Evolutionary conservation across 225 moss, liverwort and hornwort species (phyloP).

Genomic region (Marchantia paleacea): DNA sequence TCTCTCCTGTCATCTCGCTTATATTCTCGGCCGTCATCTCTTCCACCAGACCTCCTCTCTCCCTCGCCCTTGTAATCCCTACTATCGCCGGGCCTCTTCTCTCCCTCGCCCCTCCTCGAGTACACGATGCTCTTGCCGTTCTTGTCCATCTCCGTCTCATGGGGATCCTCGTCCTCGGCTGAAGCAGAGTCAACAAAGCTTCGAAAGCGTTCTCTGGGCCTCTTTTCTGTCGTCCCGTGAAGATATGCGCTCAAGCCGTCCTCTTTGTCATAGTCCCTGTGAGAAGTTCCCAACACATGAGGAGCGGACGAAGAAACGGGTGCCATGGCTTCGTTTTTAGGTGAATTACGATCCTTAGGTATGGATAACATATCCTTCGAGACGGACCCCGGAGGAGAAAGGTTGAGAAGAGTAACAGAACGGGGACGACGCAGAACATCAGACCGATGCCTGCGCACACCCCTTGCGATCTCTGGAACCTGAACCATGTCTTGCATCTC

Average conservation of each 20-base stretch:
- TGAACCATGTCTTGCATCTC: constrained; percentile 14
- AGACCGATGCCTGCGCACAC: constrained; percentile 70
- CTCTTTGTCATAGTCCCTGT: constrained; percentile 48
- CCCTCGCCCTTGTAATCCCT: constrained; percentile 5
- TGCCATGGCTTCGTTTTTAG: constrained; percentile 13
- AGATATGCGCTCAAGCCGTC: constrained; percentile 30
- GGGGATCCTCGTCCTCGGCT: constrained; percentile 7
- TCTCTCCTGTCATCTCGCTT: constrained; percentile 33
- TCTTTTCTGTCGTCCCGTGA: constrained; percentile 42
- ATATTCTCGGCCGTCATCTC: constrained; percentile 47
- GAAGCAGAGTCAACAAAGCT: constrained; percentile 13
- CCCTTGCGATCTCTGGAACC: constrained; percentile 53
- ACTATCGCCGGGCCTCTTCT: constrained; percentile 19
- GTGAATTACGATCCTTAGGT: constrained; percentile 31
- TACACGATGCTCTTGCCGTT: constrained; percentile 10
- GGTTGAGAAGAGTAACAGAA: constrained; percentile 38
- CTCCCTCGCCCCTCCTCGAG: constrained; percentile 13
- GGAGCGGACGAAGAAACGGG: constrained; percentile 34
- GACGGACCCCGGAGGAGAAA: constrained; percentile 20
- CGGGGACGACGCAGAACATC: constrained; percentile 66
- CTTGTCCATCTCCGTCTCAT: constrained; percentile 29
- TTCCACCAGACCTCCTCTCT: constrained; percentile 4
- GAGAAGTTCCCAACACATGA: constrained; percentile 49
- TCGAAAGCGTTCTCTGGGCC: constrained; percentile 32
- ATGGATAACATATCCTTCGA: constrained; percentile 11